Conservation (phyloP, 805 yeast species). For the Spathaspora girioi region DNA sequence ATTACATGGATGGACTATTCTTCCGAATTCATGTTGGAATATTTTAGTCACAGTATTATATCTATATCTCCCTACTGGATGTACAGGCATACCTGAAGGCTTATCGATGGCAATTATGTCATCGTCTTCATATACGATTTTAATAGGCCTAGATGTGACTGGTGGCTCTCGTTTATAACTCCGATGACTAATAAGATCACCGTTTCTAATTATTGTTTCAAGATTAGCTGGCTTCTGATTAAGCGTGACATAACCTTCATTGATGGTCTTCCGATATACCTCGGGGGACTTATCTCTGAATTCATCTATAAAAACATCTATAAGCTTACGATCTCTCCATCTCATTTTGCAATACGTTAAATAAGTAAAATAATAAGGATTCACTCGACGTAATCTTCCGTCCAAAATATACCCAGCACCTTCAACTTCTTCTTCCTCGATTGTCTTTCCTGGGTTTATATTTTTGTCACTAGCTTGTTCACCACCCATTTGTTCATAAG, state of each 20-base stretch:
- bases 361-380: slow-evolving; percentile 87
- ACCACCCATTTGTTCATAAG: slow-evolving; percentile 40
- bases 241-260: slow-evolving; percentile 68
- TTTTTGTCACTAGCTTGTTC: slow-evolving; percentile 18
- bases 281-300: slow-evolving; percentile 74
- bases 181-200: slow-evolving; percentile 76
- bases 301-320: slow-evolving; percentile 80
- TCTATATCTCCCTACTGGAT: slow-evolving; percentile 86
- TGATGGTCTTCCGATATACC: slow-evolving; percentile 53
- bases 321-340: slow-evolving; percentile 80
- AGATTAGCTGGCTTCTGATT: slow-evolving; percentile 61
- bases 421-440: slow-evolving; percentile 54
- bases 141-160: slow-evolving; percentile 56
- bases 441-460: slow-evolving; percentile 27
- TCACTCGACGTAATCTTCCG: slow-evolving; percentile 64
- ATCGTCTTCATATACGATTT: slow-evolving; percentile 70
- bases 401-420: slow-evolving; percentile 55
- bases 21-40: slow-evolving; percentile 64
- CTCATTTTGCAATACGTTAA: slow-evolving; percentile 86
- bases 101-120: slow-evolving; percentile 81
- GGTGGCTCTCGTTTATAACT: slow-evolving; percentile 91
- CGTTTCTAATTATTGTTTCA: slow-evolving; percentile 69
- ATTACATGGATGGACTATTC: slow-evolving; percentile 73
- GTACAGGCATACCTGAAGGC: slow-evolving; percentile 93
- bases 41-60: slow-evolving; percentile 74